These are phyloP conservation scores for Psilocybe cyanescens DNA, from an alignment of 768 basidiomycete genomes.

Conservation along the genomic window DNA sequence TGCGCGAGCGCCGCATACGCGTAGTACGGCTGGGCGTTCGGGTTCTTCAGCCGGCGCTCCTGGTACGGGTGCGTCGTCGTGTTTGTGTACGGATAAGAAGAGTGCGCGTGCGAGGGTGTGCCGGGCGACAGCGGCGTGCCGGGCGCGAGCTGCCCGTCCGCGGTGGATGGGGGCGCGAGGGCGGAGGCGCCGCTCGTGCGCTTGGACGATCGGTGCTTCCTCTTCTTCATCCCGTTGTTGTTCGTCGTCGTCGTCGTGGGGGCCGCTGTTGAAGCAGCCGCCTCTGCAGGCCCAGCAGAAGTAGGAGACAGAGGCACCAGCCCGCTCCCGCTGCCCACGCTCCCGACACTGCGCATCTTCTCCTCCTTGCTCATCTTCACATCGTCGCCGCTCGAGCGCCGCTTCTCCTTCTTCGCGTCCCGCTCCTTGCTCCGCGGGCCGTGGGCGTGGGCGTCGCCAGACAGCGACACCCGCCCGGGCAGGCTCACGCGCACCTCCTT, in stretches of 20 bases:
- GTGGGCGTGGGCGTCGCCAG: not conserved
- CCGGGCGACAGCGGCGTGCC: not conserved
- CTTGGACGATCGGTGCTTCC: no score
- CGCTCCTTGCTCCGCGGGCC: not conserved
- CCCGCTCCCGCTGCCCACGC: no score
- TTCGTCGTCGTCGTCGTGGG: no score
- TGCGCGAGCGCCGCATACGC: slow-evolving; percentile 21
- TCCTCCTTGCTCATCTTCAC: not conserved
- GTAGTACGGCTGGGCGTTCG: slow-evolving; percentile 28
- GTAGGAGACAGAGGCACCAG: not conserved
- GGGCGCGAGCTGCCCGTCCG: no score
- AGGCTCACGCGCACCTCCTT: slow-evolving; percentile 14
- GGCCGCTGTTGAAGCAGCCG: not conserved
- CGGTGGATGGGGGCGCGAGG: no score
- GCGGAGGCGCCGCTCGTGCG: no score
- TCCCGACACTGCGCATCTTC: no score
- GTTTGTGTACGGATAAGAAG: not conserved
- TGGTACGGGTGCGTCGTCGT: not conserved
- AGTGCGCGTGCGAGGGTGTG: not conserved
- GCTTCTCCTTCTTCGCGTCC: not conserved
- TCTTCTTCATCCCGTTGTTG: no score
- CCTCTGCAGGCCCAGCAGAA: not conserved
- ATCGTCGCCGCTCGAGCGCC: not conserved
- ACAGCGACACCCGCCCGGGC: not conserved
- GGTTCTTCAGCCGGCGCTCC: slow-evolving; percentile 15